These are phyloP conservation scores for Monosporascus sp. DNA, from an alignment of 2,329 filamentous ascomycete species.

Conservation along the genomic window DNA sequence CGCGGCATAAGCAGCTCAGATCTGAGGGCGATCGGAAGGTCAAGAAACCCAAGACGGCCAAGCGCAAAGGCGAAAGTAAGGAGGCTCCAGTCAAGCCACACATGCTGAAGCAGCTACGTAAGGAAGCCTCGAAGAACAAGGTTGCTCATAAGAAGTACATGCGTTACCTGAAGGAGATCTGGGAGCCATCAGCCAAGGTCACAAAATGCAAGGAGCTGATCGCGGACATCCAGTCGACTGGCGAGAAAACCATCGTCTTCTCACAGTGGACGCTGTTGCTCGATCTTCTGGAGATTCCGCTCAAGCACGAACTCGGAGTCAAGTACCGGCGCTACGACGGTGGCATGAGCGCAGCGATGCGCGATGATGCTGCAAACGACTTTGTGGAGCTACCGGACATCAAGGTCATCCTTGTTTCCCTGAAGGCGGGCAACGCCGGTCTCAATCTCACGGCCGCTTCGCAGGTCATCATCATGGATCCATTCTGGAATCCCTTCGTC, in stretches of 20 bases:
- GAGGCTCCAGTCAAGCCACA: constrained; percentile 31
- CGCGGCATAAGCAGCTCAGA: constrained; percentile 14
- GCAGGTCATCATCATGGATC: constrained; percentile 84
- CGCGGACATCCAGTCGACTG: constrained; percentile 36
- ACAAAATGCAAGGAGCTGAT: constrained; percentile 64
- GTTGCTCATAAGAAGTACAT: constrained; percentile 65
- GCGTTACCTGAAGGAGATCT: constrained; percentile 60
- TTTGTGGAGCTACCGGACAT: constrained; percentile 56
- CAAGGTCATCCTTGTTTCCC: constrained; percentile 69
- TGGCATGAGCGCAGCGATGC: constrained; percentile 60
- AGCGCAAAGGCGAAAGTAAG: constrained; percentile 40
- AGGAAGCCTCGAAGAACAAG: constrained; percentile 58
- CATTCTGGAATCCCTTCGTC: constrained; percentile 91
- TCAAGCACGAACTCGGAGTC: constrained; percentile 47
- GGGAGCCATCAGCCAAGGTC: constrained; percentile 70
- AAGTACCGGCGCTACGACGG: constrained; percentile 70
- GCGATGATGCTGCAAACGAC: constrained; percentile 60
- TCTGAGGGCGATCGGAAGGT: constrained; percentile 12
- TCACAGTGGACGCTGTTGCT: constrained; percentile 76
- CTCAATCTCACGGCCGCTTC: constrained; percentile 80
- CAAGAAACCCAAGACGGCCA: constrained; percentile 35
- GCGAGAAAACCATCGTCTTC: constrained; percentile 77
- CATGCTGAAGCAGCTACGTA: constrained; percentile 47
- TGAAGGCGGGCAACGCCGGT: constrained; percentile 79
- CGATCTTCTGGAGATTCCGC: constrained; percentile 69